Conservation (phyloP, 192 early-diverging fungal genomes). For the Diversispora eburnea region DNA sequence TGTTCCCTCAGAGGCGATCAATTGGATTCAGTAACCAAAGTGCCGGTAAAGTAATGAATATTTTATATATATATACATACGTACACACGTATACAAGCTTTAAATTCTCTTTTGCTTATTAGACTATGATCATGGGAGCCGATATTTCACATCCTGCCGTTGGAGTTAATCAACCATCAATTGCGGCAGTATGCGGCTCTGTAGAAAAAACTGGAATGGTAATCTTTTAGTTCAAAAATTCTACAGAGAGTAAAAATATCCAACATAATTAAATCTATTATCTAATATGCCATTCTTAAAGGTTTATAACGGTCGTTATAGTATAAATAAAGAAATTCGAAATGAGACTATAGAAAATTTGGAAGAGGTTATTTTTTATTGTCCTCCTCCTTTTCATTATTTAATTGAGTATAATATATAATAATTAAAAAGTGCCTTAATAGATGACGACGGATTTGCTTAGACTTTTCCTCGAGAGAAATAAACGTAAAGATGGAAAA, state of each 20-base stretch:
- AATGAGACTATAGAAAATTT: constrained; percentile 63
- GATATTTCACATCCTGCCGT: constrained; percentile 89
- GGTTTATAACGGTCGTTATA: constrained; percentile 49
- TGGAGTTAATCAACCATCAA: constrained; percentile 9
- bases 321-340: constrained; percentile 52
- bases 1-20: constrained; percentile 43
- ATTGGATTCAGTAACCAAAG: constrained; percentile 55
- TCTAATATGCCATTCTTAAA: no score
- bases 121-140: constrained; percentile 83
- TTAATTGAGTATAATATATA: no score
- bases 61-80: background rate
- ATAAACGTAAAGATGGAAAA: constrained; percentile 27
- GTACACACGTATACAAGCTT: background rate
- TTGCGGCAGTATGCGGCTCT: constrained; percentile 39
- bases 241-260: no score
- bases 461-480: constrained; percentile 59
- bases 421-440: no score
- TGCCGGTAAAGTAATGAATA: constrained; percentile 31
- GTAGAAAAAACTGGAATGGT: constrained; percentile 53
- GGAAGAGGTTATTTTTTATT: constrained; percentile 28
- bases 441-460: constrained; percentile 60
- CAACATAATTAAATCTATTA: no score
- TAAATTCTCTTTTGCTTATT: background rate
- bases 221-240: background rate
- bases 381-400: no score